phyloP scores from a whole-genome alignment of 179 eudicot species.

The Beta corolliflora region DNA sequence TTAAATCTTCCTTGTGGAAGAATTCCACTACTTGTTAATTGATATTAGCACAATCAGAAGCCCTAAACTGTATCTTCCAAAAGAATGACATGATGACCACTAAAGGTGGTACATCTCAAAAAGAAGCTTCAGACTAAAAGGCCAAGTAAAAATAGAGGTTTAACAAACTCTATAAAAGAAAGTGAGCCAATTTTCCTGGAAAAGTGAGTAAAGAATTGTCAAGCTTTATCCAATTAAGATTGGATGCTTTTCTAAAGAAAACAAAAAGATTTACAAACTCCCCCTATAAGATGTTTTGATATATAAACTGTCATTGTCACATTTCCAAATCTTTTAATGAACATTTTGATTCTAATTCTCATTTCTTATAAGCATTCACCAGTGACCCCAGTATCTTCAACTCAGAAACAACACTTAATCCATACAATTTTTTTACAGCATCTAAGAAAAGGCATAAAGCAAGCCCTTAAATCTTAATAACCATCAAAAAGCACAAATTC shows the following conservation, averaged over 20 bases:
- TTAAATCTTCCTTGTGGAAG: not conserved
- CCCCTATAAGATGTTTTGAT: not conserved
- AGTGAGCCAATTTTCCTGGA: not conserved
- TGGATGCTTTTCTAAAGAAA: not conserved
- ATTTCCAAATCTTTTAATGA: not conserved
- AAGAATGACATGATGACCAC: not conserved
- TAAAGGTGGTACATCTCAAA: not conserved
- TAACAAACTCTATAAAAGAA: not conserved
- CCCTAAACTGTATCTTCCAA: constrained; percentile 2
- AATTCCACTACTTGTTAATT: not conserved
- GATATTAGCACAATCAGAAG: not conserved
- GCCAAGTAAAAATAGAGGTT: not conserved
- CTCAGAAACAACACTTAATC: constrained; percentile 12
- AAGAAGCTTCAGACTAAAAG: not conserved
- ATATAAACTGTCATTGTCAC: not conserved
- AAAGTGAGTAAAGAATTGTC: not conserved
- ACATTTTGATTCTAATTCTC: too few relatives aligned
- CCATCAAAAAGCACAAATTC: constrained; percentile 12
- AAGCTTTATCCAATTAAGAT: not conserved
- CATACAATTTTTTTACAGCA: not conserved
- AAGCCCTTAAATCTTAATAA: not conserved
- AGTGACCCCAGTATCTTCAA: not conserved
- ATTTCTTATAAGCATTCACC: not conserved
- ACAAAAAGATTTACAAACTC: not conserved
- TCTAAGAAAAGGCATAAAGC: constrained; percentile 10